Base-by-base conservation (phyloP, 108 stramenopile species). In the Pseudonitzschia multiseries region DNA sequence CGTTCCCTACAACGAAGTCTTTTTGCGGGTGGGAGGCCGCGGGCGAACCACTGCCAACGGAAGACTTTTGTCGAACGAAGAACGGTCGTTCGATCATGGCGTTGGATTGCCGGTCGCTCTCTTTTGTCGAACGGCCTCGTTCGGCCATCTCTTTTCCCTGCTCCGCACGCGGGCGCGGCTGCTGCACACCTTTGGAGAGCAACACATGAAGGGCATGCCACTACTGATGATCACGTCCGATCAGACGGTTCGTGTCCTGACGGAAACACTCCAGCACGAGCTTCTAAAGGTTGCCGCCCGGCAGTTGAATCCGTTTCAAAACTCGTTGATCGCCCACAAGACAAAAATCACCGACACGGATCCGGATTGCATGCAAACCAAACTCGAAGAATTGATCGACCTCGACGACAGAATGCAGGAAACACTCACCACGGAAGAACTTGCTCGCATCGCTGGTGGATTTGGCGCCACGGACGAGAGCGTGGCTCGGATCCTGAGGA, bases 1-100 rank as follows among this genome's bases (percentile, higher is more conserved):
- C 13, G 84, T 96, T 43, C 95, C 95, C 20, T 96, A 93, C 81
- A 96, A 96, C 73, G 95, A 96, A 84, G 81, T 91, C 0, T 91
- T 80, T 61, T 48, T 88, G 43, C 86, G 91, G 29, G 85, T 93
- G 44, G 95, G 95, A 48, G 92, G 92, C 41, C 33, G 76, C 22
- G 92, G 92, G n/a, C 80, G 92, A 14, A 84, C 84, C 13, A 86
- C 84, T 18, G 31, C 51, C 28, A 73, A 81, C 32, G 29, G 74
- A n/a, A 22, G 36, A 32, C 72, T 74, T 8, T 65, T 69, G 18
- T 65, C 72, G 33, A 81, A 82, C 15, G 79, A 72, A 17, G 87
- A 86, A 28, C 76, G 89, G 61, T 83, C 87, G 18, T 84, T 93
- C 29, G 89, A 87, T 26, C 54, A 84, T n/a, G 95, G 95, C 22